Conservation (phyloP, 164 flowering plant species). For the Umbellularia californica region DNA sequence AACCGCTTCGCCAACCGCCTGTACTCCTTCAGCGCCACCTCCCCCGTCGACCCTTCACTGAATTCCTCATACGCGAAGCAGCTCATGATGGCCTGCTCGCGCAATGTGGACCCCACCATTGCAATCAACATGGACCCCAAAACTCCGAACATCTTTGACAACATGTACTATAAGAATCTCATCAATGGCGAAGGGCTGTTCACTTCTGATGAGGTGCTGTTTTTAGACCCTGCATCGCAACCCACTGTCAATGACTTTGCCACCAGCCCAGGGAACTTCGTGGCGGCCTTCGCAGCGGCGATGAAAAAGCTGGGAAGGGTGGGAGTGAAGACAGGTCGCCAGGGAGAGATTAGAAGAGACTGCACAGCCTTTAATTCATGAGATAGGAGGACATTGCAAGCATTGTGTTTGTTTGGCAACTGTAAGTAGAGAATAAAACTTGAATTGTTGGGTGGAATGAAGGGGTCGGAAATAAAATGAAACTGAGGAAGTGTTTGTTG, state of each 20-base stretch:
- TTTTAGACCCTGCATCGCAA: slow-evolving; percentile 36
- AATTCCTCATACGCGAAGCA: slow-evolving; percentile 56
- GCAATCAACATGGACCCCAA: slow-evolving; percentile 61
- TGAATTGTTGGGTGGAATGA: no score
- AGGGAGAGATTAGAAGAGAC: slow-evolving; percentile 51
- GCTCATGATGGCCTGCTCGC: slow-evolving; percentile 47
- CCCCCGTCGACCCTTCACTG: slow-evolving; percentile 56
- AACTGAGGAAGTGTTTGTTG: no score
- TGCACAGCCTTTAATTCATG: slow-evolving; percentile 51
- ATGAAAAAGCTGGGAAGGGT: slow-evolving; percentile 69
- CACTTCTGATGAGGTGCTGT: slow-evolving; percentile 65
- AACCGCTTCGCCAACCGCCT: slow-evolving; percentile 50
- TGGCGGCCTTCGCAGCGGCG: slow-evolving; percentile 41
- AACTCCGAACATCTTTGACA: slow-evolving; percentile 59
- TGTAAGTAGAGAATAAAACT: no score
- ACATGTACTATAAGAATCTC: slow-evolving; percentile 57
- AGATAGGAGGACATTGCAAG: neutral
- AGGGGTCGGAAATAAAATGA: no score
- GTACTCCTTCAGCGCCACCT: slow-evolving; percentile 40
- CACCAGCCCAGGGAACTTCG: slow-evolving; percentile 28
- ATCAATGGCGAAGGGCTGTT: slow-evolving; percentile 55
- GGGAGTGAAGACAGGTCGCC: slow-evolving; percentile 51
- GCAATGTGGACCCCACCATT: slow-evolving; percentile 40
- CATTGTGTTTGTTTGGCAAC: no score
- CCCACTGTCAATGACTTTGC: slow-evolving; percentile 49